Conservation (phyloP, 2,329 filamentous ascomycete species). For the Hymenoscyphus occultus region DNA sequence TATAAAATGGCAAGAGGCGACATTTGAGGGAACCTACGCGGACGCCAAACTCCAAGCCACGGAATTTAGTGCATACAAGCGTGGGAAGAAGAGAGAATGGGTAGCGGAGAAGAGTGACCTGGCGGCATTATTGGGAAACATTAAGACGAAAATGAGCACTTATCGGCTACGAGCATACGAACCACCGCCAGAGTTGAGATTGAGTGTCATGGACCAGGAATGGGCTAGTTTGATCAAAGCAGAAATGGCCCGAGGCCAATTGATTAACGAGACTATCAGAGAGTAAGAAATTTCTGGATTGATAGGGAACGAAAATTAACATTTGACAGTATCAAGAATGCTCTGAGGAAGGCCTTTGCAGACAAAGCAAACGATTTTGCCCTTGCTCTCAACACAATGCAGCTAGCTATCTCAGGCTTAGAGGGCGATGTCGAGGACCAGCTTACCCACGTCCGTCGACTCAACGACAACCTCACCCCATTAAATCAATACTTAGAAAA, state of each 20-base stretch:
- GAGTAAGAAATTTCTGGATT: constrained; percentile 56
- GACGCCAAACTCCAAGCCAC: constrained; percentile 86
- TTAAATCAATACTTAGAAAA: constrained; percentile 88
- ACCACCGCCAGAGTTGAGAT: constrained; percentile 76
- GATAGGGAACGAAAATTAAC: constrained; percentile 34
- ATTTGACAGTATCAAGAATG: constrained; percentile 78
- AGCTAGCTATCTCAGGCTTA: constrained; percentile 90
- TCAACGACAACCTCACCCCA: constrained; percentile 81
- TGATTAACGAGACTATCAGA: constrained; percentile 97
- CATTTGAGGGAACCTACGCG: constrained; percentile 85
- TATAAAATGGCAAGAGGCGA: constrained; percentile 72
- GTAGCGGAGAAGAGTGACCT: constrained; percentile 97
- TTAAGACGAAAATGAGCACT: constrained; percentile 97
- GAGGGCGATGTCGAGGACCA: constrained; percentile 98
- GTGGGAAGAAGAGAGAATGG: constrained; percentile 87
- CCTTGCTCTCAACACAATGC: constrained; percentile 89
- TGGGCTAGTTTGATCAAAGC: constrained; percentile 78
- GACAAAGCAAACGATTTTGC: constrained; percentile 99
- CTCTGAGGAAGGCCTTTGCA: constrained; percentile 85
- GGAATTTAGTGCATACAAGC: constrained; percentile 86
- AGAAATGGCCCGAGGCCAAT: constrained; percentile 83
- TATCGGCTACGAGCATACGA: constrained; percentile 90
- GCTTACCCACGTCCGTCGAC: constrained; percentile 76
- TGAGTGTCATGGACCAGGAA: constrained; percentile 77
- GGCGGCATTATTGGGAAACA: constrained; percentile 89